Percentiles rank a stretch among this genome's conserved stretches.
Evolutionary conservation across 2,329 filamentous ascomycete genomes (phyloP).

Genomic region (Sclerotinia glacialis): DNA sequence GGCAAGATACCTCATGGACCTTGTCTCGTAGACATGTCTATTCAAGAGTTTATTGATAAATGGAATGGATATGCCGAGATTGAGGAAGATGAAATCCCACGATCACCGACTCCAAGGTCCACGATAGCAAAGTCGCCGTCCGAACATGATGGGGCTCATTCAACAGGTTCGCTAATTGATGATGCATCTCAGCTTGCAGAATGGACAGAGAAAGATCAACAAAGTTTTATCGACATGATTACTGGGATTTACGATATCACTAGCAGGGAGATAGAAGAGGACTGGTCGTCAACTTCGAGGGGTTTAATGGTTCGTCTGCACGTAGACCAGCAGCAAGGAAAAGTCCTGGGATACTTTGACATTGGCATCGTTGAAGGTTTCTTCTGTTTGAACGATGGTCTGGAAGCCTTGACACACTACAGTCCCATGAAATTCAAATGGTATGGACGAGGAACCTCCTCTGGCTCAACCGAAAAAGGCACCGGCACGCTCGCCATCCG

Average conservation of each 20-base stretch:
- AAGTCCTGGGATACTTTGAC: neutral
- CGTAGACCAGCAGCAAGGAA: slow-evolving; percentile 7
- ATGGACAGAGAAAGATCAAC: slow-evolving; percentile 1
- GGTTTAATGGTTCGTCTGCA: slow-evolving; percentile 7
- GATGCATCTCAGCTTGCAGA: neutral
- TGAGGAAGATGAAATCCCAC: slow-evolving; percentile 13
- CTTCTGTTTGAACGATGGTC: neutral
- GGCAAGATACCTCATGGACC: slow-evolving; percentile 13
- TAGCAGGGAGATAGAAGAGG: slow-evolving; percentile 12
- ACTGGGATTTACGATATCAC: slow-evolving; percentile 9
- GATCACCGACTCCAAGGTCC: slow-evolving; percentile 5
- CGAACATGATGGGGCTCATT: neutral
- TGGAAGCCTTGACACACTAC: neutral
- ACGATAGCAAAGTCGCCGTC: neutral
- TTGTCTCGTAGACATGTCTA: slow-evolving; percentile 11
- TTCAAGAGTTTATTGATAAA: slow-evolving; percentile 10
- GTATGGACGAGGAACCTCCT: slow-evolving; percentile 1
- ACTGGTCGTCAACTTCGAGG: neutral
- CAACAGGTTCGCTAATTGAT: neutral
- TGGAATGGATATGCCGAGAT: slow-evolving; percentile 15
- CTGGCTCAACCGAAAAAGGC: neutral
- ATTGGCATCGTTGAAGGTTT: slow-evolving; percentile 8
- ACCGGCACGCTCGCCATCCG: neutral
- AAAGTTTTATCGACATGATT: neutral
- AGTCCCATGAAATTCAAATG: neutral